Evolutionary conservation across 2,329 filamentous ascomycete genomes (phyloP), one percentile per base, ranked within the genome.

Genomic region (Westerdykella aurantiaca): DNA sequence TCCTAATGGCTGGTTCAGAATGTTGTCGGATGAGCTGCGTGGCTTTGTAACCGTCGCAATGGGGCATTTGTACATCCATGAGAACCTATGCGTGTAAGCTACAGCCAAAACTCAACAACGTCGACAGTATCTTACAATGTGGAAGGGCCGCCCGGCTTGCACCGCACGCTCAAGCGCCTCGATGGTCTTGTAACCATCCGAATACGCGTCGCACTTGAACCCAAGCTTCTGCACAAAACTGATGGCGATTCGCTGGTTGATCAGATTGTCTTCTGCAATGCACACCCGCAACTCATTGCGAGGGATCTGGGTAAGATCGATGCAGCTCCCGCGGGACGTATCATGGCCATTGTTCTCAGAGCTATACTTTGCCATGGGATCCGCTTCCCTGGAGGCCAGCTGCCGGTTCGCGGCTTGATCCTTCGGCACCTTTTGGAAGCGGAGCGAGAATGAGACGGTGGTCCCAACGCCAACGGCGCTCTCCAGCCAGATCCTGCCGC

Each of bases 61-160:
- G 82, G 0, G 90, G 90, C 90, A 96, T 96, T 69, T 95, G 89
- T 3, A 95, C 88, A 63, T 96, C 90, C 90, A 96, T 96, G 37
- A 96, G 77, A 16, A 55, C 44, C 47, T 49, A 25, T 12, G 37
- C 6, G 3, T n/a, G 38, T 44, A 34, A 37, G 25, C 11, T 23
- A 14, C 40, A 4, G 33, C 4, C 5, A 4, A 31, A 16, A 10
- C 4, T 10, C 13, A 13, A 39, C 5, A 29, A 41, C 13, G 6
- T 31, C 4, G 25, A 31, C 18, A 6, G 6, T 21, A 38, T 31
- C 49, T 39, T 34, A 95, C 84, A 25, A 96, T 78, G 58, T 96
- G 89, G 69, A 94, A 96, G 0, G 89, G 90, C 7, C 74, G 74
- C 1, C 83, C 84, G 49, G 86, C 83, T 37, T 72, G 75, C 3